Evolutionary conservation across 345 rosid species (phyloP).

Genomic region (Angophora floribunda): DNA sequence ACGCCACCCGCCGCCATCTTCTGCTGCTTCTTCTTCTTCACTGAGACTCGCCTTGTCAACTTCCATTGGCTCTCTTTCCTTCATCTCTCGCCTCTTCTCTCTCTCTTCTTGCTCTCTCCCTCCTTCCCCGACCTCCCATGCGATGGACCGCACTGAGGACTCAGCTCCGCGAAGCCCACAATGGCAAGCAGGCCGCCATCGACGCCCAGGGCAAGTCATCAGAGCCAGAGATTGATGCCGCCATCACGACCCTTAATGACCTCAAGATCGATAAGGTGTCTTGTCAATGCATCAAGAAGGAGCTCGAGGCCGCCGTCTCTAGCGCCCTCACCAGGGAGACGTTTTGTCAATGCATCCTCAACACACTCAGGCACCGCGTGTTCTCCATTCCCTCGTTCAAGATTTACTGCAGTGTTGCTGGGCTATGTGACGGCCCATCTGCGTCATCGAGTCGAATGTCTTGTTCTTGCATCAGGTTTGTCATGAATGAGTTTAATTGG

Average conservation of each 20-base stretch:
- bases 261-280: too few relatives aligned
- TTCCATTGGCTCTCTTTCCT: not conserved
- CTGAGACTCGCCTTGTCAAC: not conserved
- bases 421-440: too few relatives aligned
- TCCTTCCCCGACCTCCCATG: not conserved
- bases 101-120: slow-evolving; percentile 2
- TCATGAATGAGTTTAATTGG: too few relatives aligned
- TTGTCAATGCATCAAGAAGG: too few relatives aligned
- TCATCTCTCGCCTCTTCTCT: slow-evolving; percentile 14
- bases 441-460: too few relatives aligned
- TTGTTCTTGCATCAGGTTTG: too few relatives aligned
- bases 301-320: too few relatives aligned
- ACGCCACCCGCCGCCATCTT: too few relatives aligned
- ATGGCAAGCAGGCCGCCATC: slow-evolving; percentile 47
- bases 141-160: slow-evolving; percentile 21
- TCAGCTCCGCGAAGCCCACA: slow-evolving; percentile 46
- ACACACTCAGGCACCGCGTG: too few relatives aligned
- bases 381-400: too few relatives aligned
- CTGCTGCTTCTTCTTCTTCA: not conserved
- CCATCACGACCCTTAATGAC: too few relatives aligned
- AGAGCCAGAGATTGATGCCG: rapidly evolving
- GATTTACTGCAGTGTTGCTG: too few relatives aligned
- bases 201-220: slow-evolving; percentile 35
- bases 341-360: rapidly evolving
- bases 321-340: rapidly evolving